Evolutionary conservation across 331 rosid genomes (phyloP).

Genomic region (Rosa hybrid): DNA sequence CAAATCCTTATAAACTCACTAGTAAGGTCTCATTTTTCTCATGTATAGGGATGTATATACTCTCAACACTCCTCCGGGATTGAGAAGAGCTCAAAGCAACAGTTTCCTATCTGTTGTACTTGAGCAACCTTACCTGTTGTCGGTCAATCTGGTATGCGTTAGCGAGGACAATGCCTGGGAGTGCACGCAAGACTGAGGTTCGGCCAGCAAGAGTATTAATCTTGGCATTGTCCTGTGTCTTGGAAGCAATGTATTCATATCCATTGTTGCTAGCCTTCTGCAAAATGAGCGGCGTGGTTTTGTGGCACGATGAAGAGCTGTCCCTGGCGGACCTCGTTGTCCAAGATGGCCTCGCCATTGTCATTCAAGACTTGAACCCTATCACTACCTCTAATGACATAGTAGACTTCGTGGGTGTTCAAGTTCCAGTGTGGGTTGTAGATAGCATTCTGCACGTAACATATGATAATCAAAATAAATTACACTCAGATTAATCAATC

Average conservation of each 20-base stretch:
- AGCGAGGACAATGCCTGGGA: conserved; percentile 30
- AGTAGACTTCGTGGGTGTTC: conserved; percentile 33
- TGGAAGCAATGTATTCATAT: conserved; percentile 38
- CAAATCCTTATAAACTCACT: too few species aligned
- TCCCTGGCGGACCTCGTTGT: conserved; percentile 34
- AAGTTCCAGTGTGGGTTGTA: conserved; percentile 38
- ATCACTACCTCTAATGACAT: conserved; percentile 34
- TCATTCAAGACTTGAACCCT: conserved; percentile 36
- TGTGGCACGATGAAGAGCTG: conserved; percentile 39
- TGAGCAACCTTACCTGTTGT: conserved; percentile 14
- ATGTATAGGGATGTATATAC: too few species aligned
- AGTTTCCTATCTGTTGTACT: conserved; percentile 28
- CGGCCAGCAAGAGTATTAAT: conserved; percentile 38
- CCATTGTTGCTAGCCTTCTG: conserved; percentile 32
- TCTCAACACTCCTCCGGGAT: background rate
- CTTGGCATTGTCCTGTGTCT: conserved; percentile 22
- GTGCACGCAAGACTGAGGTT: conserved; percentile 31
- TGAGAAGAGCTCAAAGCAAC: conserved; percentile 6
- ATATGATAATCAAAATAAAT: too few species aligned
- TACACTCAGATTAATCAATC: background rate
- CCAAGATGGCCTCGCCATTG: conserved; percentile 32
- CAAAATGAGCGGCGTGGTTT: conserved; percentile 21
- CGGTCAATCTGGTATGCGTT: conserved; percentile 20
- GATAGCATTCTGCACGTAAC: conserved; percentile 31
- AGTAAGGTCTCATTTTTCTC: too few species aligned